Evolutionary conservation across 139 green algal species (phyloP), one percentile per base, ranked within the genome.

Genomic region (Coccomyxa sp.): DNA sequence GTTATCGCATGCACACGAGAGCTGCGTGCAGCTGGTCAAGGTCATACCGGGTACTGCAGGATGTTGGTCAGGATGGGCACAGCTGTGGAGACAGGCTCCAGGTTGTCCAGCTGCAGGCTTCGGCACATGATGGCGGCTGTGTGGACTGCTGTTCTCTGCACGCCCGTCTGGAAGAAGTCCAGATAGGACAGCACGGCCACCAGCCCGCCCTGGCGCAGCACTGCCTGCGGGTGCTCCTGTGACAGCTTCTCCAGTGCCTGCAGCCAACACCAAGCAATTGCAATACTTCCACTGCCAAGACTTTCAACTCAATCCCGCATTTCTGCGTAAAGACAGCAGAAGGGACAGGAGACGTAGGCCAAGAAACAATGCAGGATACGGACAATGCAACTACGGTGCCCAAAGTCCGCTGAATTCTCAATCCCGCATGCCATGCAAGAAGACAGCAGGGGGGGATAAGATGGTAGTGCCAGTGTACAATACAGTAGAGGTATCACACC

Each of bases 201-300:
- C 34, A 99, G 84, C 4, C 89, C 95, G 0, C 95, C 95, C 9
- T 88, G 80, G 27, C 89, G 84, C 79, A 99, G 88, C 31, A 70
- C 75, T 10, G 78, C 81, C n/a, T 74, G 75, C 6, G 94, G 86
- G 81, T 97, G 92, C 73, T 98, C 95, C 40, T 97, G 87, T 0
- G 90, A 95, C 8, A 99, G 87, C 90, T 99, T 99, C 87, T 98
- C 91, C 81, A 99, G 86, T 0, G 94, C 95, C 88, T 97, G 87
- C 27, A 88, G 69, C 82, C 37, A 39, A 6, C 40, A 76, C 8
- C 31, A 36, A n/a, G n/a, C n/a, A n/a, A n/a, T n/a, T n/a, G n/a
- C n/a, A n/a, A n/a, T n/a, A n/a, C n/a, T n/a, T n/a, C n/a, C n/a
- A n/a, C n/a, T n/a, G n/a, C n/a, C n/a, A n/a, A n/a, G n/a, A n/a